Conservation (phyloP, 441 rosid species). For the California macrophylla region DNA sequence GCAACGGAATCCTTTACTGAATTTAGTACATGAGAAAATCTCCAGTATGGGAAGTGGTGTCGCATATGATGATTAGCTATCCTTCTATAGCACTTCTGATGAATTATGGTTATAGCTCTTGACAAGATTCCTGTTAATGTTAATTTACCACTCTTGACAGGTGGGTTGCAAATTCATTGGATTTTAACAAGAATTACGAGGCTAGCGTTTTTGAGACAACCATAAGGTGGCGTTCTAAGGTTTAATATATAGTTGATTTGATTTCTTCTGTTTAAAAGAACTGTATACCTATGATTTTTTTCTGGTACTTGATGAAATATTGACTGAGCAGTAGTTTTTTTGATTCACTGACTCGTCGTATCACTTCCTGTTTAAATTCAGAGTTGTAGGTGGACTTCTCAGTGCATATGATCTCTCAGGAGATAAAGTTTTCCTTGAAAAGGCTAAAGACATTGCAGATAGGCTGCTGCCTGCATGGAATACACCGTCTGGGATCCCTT, state of each 20-base stretch:
- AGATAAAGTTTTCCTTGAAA: slow-evolving; percentile 73
- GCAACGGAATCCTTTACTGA: not conserved
- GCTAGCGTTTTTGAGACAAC: slow-evolving; percentile 99
- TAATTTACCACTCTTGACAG: slow-evolving; percentile 36
- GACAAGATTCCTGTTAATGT: not conserved
- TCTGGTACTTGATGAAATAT: not conserved
- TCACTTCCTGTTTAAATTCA: slow-evolving; percentile 27
- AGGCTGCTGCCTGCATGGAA: slow-evolving; percentile 95
- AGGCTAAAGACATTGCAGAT: slow-evolving; percentile 91
- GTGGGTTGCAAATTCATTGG: slow-evolving; percentile 87
- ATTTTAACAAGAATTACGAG: slow-evolving; percentile 77
- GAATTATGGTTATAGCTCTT: not conserved
- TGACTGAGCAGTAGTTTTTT: not conserved
- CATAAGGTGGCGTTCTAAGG: slow-evolving; percentile 88
- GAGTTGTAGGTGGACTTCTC: slow-evolving; percentile 98
- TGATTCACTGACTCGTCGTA: slow-evolving; percentile 16
- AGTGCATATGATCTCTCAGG: slow-evolving; percentile 90
- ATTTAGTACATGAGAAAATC: not conserved
- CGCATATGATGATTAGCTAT: not conserved
- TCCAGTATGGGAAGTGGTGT: not conserved
- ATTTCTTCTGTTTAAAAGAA: slow-evolving; percentile 10
- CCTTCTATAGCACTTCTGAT: not conserved
- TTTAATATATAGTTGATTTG: slow-evolving; percentile 40
- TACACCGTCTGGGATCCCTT: slow-evolving; percentile 78
- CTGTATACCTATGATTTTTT: slow-evolving; percentile 6